Evolutionary conservation across 2,329 filamentous ascomycete species (phyloP), one percentile per base, ranked within the genome.

Genomic region (Didymella lethalis): DNA sequence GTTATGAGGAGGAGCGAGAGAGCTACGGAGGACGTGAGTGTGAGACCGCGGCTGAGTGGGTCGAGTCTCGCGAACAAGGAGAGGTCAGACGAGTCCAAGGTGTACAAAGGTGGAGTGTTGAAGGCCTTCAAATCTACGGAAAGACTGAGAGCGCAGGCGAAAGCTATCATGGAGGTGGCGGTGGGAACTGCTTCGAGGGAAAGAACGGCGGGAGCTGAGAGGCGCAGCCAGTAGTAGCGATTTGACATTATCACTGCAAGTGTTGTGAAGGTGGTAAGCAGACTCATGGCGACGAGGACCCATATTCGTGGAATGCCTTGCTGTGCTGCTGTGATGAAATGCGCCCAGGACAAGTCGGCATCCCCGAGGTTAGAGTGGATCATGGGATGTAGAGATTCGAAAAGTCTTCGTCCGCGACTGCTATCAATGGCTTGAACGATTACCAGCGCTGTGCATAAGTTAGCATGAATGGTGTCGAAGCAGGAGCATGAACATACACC

Each of bases 151-250:
- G 66, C 57, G 23, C 57, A 48, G 28, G 53, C 65, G 44, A 70
- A 66, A 23, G 59, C 56, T 8, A 47, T 49, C 16, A 45, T 58
- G 38, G 61, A 63, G 34, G 48, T 45, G 49, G 64, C 54, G 26
- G 57, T 59, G 16, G 64, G 55, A 11, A 64, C 36, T 14, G 67
- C 18, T 45, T 71, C 67, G 14, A 70, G 23, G 8, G 62, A 48
- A 2, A 66, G 18, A 28, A 65, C 51, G 36, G 67, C 4, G 44
- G 54, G 43, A 14, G 52, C 48, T 10, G 67, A 46, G 1, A 68
- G 51, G 38, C 50, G 62, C 4, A 71, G 53, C 29, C 64, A 55
- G 14, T 62, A 50, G 25, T 62, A 41, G 16, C 61, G 63, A 11
- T 56, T 45, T 3, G 66, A 66, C 23, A 65, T 50, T 23, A 68